Percentiles rank a stretch among this genome's conserved stretches.
These are phyloP conservation scores for Echria macrotheca DNA, from an alignment of 495 filamentous ascomycete genomes.

Conservation along the genomic window DNA sequence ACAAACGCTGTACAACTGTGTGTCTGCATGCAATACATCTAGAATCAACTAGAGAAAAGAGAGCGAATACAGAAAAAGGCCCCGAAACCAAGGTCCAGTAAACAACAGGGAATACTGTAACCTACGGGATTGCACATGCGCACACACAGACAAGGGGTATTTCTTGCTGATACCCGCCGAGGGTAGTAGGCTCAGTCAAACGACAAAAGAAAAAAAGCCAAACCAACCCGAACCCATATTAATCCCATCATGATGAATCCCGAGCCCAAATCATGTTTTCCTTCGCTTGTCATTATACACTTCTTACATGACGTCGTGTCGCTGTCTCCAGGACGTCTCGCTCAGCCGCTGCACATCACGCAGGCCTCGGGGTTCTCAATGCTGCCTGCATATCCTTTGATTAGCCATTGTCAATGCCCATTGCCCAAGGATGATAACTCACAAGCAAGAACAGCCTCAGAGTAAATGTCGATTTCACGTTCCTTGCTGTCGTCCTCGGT, in stretches of 20 bases:
- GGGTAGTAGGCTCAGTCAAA: no score
- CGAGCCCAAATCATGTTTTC: not conserved
- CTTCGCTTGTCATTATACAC: conserved; percentile 2
- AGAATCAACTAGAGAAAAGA: no score
- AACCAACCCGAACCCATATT: conserved; percentile 1
- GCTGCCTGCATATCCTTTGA: conserved; percentile 45
- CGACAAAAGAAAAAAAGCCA: not conserved
- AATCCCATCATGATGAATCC: conserved; percentile 1
- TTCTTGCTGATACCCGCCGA: no score
- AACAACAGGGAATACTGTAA: no score
- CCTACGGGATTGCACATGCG: no score
- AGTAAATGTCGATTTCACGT: conserved; percentile 86
- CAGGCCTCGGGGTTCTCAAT: conserved; percentile 89
- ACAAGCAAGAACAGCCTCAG: conserved; percentile 84
- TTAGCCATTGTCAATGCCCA: conserved; percentile 17
- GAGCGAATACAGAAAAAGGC: no score
- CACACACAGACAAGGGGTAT: no score
- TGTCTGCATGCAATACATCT: no score
- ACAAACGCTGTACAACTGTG: no score
- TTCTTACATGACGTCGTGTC: not conserved
- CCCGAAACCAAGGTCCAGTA: no score
- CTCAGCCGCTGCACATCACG: conserved; percentile 81
- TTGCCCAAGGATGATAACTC: conserved; percentile 31
- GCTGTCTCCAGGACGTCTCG: no score
- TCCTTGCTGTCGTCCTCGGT: conserved; percentile 58